These are phyloP conservation scores for Anthostomella pinea DNA, from an alignment of 2,329 filamentous ascomycete genomes.

Conservation along the genomic window DNA sequence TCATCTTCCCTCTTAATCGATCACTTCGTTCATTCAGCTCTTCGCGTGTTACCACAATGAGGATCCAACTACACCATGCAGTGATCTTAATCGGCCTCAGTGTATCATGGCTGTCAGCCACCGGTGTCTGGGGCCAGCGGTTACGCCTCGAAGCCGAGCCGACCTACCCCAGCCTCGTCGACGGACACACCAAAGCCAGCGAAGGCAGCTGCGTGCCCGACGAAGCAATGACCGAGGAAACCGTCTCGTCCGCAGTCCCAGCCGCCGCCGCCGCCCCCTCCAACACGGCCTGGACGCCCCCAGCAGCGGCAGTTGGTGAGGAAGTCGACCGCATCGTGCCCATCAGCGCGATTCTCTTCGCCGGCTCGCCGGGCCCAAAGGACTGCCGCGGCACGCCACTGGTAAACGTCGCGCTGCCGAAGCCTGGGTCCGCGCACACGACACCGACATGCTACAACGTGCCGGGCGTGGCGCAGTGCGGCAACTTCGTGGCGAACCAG, in stretches of 20 bases:
- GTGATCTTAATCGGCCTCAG: too few relatives aligned
- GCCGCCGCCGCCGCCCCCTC: slow-evolving; percentile 6
- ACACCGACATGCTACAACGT: slow-evolving; percentile 35
- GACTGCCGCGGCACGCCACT: slow-evolving; percentile 33
- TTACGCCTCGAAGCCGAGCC: too few relatives aligned
- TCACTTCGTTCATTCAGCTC: too few relatives aligned
- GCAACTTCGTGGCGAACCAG: slow-evolving; percentile 35
- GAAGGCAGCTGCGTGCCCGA: slow-evolving; percentile 15
- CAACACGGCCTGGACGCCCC: slow-evolving; percentile 14
- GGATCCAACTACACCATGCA: too few relatives aligned
- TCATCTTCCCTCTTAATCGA: too few relatives aligned
- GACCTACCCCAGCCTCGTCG: slow-evolving; percentile 12
- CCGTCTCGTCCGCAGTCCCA: slow-evolving; percentile 12
- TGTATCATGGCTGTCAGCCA: too few relatives aligned
- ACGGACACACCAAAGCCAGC: slow-evolving; percentile 11
- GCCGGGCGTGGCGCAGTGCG: slow-evolving; percentile 34
- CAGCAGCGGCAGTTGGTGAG: too few relatives aligned
- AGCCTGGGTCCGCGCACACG: slow-evolving; percentile 23
- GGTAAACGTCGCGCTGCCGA: slow-evolving; percentile 26
- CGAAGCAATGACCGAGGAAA: slow-evolving; percentile 19
- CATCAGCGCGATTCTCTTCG: slow-evolving; percentile 46
- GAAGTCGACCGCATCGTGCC: slow-evolving; percentile 37
- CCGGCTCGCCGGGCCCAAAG: slow-evolving; percentile 34
- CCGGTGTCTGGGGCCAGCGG: too few relatives aligned
- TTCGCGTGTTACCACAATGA: too few relatives aligned